These are phyloP conservation scores for Aegilops tauschii DNA, from an alignment of 176 grass and related monocot species.

Conservation along the genomic window DNA sequence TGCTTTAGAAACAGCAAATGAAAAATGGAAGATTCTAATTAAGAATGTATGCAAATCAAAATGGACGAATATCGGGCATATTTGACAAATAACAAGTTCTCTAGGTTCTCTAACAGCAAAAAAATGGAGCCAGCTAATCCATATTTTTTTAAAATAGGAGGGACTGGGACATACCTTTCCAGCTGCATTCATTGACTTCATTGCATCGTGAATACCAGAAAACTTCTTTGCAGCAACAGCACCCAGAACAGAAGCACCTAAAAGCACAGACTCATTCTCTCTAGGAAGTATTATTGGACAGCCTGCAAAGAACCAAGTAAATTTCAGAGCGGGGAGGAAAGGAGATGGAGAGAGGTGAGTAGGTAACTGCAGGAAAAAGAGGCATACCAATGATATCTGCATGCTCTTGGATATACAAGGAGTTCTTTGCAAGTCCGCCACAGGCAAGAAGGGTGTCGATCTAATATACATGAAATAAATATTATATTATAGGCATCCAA, in stretches of 20 bases:
- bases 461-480: constrained; percentile 41
- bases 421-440: constrained; percentile 87
- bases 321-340: neutral
- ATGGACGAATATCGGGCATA: neutral
- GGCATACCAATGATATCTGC: constrained; percentile 69
- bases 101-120: neutral
- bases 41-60: neutral
- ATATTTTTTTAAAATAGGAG: neutral
- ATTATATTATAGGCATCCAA: constrained; percentile 13
- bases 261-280: constrained; percentile 87
- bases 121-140: neutral
- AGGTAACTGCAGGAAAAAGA: neutral
- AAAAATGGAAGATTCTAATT: neutral
- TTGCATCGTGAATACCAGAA: constrained; percentile 58
- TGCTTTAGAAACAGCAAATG: neutral
- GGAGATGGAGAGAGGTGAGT: constrained; percentile 6
- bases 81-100: neutral
- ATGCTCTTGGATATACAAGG: constrained; percentile 91
- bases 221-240: constrained; percentile 84
- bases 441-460: constrained; percentile 86
- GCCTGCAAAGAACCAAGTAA: constrained; percentile 50
- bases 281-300: constrained; percentile 85
- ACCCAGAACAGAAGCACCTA: constrained; percentile 88
- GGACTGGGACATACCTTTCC: constrained; percentile 48
- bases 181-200: constrained; percentile 86